A percentile compares a stretch with the other conserved stretches of the same genome.
These are phyloP conservation scores for Exophiala sp. DNA, from an alignment of 2,329 filamentous ascomycete genomes.

Conservation along the genomic window DNA sequence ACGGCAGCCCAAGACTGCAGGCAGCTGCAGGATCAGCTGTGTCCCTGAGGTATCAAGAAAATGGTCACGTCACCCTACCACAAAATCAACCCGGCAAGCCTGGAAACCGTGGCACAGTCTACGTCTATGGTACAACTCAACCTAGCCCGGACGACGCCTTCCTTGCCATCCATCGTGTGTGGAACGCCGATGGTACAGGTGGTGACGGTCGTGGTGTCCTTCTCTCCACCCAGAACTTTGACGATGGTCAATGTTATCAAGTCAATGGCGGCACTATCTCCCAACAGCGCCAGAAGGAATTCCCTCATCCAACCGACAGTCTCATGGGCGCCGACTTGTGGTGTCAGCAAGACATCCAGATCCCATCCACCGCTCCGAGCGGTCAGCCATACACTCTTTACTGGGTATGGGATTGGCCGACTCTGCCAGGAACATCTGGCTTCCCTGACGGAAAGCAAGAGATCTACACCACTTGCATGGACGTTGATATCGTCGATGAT, in stretches of 20 bases:
- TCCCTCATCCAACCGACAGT: conserved; percentile 50
- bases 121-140: conserved; percentile 67
- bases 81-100: conserved; percentile 58
- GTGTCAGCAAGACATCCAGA: conserved; percentile 77
- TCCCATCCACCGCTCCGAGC: conserved; percentile 64
- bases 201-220: conserved; percentile 75
- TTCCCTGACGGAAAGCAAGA: conserved; percentile 44
- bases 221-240: conserved; percentile 74
- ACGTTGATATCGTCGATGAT: conserved; percentile 40
- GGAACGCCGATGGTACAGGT: conserved; percentile 76
- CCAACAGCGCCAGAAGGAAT: conserved; percentile 54
- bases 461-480: conserved; percentile 50
- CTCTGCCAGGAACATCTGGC: conserved; percentile 38
- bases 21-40: conserved; percentile 60
- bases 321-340: conserved; percentile 59
- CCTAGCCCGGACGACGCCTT: conserved; percentile 59
- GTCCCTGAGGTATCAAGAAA: conserved; percentile 68
- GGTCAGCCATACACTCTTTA: conserved; percentile 75
- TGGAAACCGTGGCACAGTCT: conserved; percentile 66
- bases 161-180: conserved; percentile 64
- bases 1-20: conserved; percentile 61
- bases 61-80: conserved; percentile 68
- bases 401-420: conserved; percentile 96
- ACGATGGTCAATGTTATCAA: conserved; percentile 89
- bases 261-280: conserved; percentile 61